Conservation (phyloP, 202 grass and related monocot species). For the Setaria viridis region DNA sequence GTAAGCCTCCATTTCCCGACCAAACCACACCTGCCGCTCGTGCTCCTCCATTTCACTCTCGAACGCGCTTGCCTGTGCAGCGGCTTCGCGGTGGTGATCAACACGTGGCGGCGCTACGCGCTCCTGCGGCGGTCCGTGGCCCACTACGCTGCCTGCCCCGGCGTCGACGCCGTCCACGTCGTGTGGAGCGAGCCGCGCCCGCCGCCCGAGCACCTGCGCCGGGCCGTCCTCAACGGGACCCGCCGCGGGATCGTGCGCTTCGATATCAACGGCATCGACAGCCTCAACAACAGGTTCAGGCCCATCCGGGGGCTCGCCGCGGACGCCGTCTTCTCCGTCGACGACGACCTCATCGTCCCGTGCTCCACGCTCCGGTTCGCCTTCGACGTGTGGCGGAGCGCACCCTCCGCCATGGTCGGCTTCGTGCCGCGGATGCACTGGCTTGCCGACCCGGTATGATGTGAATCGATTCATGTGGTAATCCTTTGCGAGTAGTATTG, state of each 20-base stretch:
- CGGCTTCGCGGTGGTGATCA: constrained; percentile 79
- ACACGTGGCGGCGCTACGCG: constrained; percentile 87
- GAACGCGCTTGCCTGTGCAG: neutral
- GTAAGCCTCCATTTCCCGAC: constrained; percentile 19
- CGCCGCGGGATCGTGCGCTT: constrained; percentile 46
- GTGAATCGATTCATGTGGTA: neutral
- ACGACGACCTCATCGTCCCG: constrained; percentile 86
- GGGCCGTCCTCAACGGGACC: constrained; percentile 39
- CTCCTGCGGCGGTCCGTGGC: constrained; percentile 61
- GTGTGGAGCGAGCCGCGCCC: constrained; percentile 88
- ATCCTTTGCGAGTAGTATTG: neutral
- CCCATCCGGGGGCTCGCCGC: constrained; percentile 54
- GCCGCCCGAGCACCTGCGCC: constrained; percentile 56
- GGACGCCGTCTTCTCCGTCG: constrained; percentile 86
- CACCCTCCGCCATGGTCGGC: constrained; percentile 75
- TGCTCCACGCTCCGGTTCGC: constrained; percentile 84
- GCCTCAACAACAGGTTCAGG: constrained; percentile 96
- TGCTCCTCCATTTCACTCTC: neutral
- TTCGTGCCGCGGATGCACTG: constrained; percentile 93
- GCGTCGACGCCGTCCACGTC: constrained; percentile 71
- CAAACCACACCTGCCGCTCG: neutral
- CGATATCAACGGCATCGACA: constrained; percentile 65
- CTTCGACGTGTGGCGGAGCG: constrained; percentile 70
- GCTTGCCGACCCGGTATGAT: constrained; percentile 53
- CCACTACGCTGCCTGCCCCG: constrained; percentile 76